Evolutionary conservation across 2,329 filamentous ascomycete genomes (phyloP).

Genomic region (Aspergillus sojae): DNA sequence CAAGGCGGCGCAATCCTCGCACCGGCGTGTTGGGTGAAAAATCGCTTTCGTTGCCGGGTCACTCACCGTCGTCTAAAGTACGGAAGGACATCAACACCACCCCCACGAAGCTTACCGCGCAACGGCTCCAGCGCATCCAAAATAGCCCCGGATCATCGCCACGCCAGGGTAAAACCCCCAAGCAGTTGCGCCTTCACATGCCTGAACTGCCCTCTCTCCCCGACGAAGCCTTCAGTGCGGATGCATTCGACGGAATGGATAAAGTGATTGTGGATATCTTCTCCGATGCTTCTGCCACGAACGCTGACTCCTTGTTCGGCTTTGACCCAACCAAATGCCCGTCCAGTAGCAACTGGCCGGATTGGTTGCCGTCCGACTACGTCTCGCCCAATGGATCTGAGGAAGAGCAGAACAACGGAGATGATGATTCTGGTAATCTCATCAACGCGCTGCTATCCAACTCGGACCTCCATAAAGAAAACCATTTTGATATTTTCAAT

Average conservation of each 20-base stretch:
- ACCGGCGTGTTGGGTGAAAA: conserved; percentile 39
- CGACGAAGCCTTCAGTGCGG: conserved; percentile 27
- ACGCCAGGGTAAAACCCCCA: conserved; percentile 28
- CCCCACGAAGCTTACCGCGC: conserved; percentile 35
- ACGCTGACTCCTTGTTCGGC: conserved; percentile 32
- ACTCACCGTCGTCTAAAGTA: conserved; percentile 32
- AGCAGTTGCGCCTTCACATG: conserved; percentile 25
- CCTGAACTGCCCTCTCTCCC: conserved; percentile 25
- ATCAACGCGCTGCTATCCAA: conserved; percentile 42
- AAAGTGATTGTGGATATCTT: conserved; percentile 44
- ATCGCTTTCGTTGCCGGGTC: conserved; percentile 40
- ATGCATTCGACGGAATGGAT: conserved; percentile 34
- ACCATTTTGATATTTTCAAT: conserved; percentile 34
- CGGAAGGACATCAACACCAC: conserved; percentile 27
- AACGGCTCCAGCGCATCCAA: conserved; percentile 38
- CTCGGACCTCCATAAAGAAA: conserved; percentile 32
- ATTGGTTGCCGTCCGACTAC: conserved; percentile 42
- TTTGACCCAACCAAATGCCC: conserved; percentile 30
- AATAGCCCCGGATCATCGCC: conserved; percentile 23
- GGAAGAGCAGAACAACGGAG: conserved; percentile 21
- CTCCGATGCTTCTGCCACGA: conserved; percentile 27
- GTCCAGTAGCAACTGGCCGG: conserved; percentile 34
- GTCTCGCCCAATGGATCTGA: conserved; percentile 35
- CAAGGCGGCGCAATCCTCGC: conserved; percentile 57
- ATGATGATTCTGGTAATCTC: conserved; percentile 33